Evolutionary conservation across 169 alveolate species (phyloP).

Genomic region (Theileria annulata): DNA sequence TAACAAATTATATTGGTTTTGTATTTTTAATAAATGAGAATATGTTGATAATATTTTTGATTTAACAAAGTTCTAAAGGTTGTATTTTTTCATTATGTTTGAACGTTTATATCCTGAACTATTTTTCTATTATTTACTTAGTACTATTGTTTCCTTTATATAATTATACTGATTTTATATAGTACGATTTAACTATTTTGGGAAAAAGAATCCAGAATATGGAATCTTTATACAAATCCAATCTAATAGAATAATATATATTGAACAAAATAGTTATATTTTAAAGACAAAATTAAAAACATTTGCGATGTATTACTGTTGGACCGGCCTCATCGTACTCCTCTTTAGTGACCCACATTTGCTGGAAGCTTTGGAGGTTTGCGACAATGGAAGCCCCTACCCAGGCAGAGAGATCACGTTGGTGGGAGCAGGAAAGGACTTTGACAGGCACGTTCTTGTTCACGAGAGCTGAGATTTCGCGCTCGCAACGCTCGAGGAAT

Average conservation of each 20-base stretch:
- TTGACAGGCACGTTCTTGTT: constrained; percentile 53
- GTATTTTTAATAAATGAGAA: not conserved
- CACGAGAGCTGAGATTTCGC: constrained; percentile 31
- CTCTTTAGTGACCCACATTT: constrained; percentile 97
- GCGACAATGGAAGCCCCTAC: constrained; percentile 98
- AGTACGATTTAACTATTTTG: not conserved
- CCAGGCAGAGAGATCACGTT: constrained; percentile 83
- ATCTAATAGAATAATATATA: not conserved
- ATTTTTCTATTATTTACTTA: not conserved
- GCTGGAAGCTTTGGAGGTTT: constrained; percentile 94
- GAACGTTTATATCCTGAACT: not conserved
- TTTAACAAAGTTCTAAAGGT: not conserved
- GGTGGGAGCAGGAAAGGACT: constrained; percentile 20
- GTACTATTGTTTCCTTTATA: not conserved
- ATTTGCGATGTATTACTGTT: constrained; percentile 95
- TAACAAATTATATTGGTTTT: not conserved
- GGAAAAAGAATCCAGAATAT: not conserved
- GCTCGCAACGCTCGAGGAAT: constrained; percentile 54
- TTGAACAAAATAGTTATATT: not conserved
- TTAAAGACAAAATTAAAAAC: constrained; percentile 80
- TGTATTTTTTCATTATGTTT: not conserved
- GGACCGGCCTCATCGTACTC: constrained; percentile 99
- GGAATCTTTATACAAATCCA: not conserved
- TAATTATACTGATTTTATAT: not conserved
- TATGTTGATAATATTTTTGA: not conserved